These are phyloP conservation scores for Olyra latifolia DNA, from an alignment of 176 grass and related monocot genomes.

Conservation along the genomic window DNA sequence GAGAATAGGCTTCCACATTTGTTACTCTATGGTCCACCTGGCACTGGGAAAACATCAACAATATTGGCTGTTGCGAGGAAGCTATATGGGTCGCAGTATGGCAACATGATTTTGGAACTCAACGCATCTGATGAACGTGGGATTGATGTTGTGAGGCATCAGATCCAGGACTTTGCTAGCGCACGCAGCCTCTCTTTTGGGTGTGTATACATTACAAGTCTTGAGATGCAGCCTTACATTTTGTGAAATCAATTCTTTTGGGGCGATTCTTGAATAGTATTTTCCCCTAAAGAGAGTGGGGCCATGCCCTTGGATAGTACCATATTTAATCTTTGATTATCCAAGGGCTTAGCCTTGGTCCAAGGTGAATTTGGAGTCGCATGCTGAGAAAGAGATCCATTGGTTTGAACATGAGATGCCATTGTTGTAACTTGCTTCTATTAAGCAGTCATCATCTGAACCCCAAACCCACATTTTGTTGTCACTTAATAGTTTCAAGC, in stretches of 20 bases:
- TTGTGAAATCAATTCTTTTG: not conserved
- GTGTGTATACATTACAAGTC: constrained; percentile 49
- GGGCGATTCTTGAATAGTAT: not conserved
- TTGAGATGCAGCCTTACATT: not conserved
- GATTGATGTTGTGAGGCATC: constrained; percentile 92
- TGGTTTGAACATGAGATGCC: not conserved
- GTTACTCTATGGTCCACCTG: constrained; percentile 86
- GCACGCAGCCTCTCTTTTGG: constrained; percentile 84
- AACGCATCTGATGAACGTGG: constrained; percentile 93
- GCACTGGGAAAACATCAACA: constrained; percentile 90
- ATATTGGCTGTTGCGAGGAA: constrained; percentile 94
- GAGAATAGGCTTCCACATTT: constrained; percentile 92
- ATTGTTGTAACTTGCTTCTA: not conserved
- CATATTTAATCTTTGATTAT: not conserved
- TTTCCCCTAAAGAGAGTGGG: not conserved
- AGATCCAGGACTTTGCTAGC: constrained; percentile 92
- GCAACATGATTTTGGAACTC: constrained; percentile 98
- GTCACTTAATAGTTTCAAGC: not conserved
- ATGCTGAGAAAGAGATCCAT: not conserved
- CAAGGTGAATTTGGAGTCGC: not conserved
- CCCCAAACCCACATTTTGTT: not conserved
- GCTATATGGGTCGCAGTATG: constrained; percentile 83
- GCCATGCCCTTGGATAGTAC: not conserved
- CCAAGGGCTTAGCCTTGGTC: not conserved
- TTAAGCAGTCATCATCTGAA: not conserved